Conservation (phyloP, 208 protist species). For the Wallacemonas sp. region DNA sequence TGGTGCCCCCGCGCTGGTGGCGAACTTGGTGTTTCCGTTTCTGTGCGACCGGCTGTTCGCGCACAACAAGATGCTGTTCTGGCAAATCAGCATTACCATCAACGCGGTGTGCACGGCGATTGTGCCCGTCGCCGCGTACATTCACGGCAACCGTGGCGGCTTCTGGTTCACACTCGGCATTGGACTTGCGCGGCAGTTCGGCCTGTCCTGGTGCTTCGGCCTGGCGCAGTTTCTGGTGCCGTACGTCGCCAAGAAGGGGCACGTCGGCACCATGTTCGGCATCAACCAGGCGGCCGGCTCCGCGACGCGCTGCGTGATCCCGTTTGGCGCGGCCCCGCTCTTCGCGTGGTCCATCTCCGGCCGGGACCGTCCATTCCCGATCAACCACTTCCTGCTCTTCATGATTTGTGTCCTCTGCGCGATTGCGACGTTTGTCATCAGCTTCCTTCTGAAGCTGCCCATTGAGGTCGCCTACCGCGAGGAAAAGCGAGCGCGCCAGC, state of each 20-base stretch:
- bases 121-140: conserved; percentile 19
- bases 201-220: conserved; percentile 27
- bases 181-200: conserved; percentile 23
- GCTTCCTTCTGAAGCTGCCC: conserved; percentile 19
- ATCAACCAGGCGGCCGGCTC: conserved; percentile 29
- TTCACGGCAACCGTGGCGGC: conserved; percentile 16
- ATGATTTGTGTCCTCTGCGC: conserved; percentile 24
- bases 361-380: conserved; percentile 20
- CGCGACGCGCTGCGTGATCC: conserved; percentile 29
- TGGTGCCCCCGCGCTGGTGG: conserved; percentile 36
- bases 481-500: background rate
- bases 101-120: conserved; percentile 18
- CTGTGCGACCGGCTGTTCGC: conserved; percentile 23
- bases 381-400: conserved; percentile 45
- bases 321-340: conserved; percentile 25
- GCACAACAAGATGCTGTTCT: conserved; percentile 24
- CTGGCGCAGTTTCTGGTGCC: conserved; percentile 30
- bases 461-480: conserved; percentile 12
- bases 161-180: conserved; percentile 23
- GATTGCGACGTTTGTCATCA: conserved; percentile 18
- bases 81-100: conserved; percentile 14
- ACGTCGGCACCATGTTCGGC: conserved; percentile 33
- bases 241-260: conserved; percentile 23
- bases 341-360: conserved; percentile 33
- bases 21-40: conserved; percentile 40